Conservation (phyloP, 2,329 filamentous ascomycete genomes). For the Aquanectria penicillioides region DNA sequence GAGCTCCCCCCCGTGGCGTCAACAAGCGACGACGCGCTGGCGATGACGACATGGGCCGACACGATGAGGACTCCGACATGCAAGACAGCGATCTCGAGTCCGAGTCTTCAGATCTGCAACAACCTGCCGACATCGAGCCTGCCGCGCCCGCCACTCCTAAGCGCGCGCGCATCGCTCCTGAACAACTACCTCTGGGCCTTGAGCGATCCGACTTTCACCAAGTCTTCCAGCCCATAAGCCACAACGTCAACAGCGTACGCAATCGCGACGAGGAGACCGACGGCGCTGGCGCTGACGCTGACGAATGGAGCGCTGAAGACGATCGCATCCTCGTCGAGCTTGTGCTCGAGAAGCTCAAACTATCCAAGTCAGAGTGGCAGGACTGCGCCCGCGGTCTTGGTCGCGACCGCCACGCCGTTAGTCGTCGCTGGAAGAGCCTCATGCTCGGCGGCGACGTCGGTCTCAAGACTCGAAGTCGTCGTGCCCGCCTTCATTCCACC, state of each 20-base stretch:
- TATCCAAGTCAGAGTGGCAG: constrained; percentile 73
- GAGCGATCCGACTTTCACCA: constrained; percentile 67
- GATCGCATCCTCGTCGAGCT: constrained; percentile 74
- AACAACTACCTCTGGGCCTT: constrained; percentile 68
- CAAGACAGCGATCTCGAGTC: constrained; percentile 51
- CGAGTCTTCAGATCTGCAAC: constrained; percentile 31
- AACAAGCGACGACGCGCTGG: constrained; percentile 64
- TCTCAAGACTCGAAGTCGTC: constrained; percentile 59
- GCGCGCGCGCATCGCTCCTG: constrained; percentile 68
- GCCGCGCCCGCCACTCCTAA: constrained; percentile 65
- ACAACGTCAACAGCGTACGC: too few species aligned
- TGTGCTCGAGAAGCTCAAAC: constrained; percentile 72
- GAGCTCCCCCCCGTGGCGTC: constrained; percentile 55
- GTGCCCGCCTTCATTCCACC: constrained; percentile 62
- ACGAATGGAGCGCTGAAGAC: constrained; percentile 70
- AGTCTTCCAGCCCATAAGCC: constrained; percentile 50
- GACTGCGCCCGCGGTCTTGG: constrained; percentile 73
- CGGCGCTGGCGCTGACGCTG: constrained; percentile 53
- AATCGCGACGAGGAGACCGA: constrained; percentile 54
- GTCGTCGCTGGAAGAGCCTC: constrained; percentile 71
- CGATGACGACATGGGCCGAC: constrained; percentile 58
- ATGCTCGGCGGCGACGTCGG: constrained; percentile 68
- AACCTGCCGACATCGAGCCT: constrained; percentile 25
- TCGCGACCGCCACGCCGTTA: constrained; percentile 66
- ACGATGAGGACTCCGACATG: constrained; percentile 46